Conservation (phyloP, 306 rosid species). For the Trifolium dubium region DNA sequence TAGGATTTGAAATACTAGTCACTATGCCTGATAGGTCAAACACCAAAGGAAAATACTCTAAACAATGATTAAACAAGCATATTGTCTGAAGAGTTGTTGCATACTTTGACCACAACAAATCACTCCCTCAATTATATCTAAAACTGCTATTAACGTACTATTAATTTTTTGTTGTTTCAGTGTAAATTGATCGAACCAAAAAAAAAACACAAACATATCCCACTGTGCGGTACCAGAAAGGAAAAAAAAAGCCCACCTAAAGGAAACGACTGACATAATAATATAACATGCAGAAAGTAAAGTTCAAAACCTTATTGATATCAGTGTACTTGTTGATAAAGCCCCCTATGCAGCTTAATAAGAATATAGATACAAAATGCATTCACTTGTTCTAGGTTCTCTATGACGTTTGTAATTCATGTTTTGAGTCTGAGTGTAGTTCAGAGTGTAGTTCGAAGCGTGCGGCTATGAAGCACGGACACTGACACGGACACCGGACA, state of each 20-base stretch:
- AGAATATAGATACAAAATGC: no score
- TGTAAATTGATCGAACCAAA: background rate
- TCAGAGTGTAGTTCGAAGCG: no score
- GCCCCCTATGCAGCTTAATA: no score
- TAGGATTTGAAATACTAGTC: background rate
- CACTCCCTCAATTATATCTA: background rate
- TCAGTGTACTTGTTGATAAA: background rate
- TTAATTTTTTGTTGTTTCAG: background rate
- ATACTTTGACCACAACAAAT: background rate
- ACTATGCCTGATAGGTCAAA: background rate
- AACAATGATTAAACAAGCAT: background rate
- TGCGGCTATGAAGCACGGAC: no score
- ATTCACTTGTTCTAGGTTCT: no score
- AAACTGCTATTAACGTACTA: background rate
- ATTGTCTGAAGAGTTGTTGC: slow-evolving; percentile 2
- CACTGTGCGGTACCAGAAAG: background rate
- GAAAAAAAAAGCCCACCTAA: background rate
- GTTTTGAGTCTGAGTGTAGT: no score
- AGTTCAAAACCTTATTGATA: background rate
- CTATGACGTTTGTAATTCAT: no score
- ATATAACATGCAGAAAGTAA: background rate
- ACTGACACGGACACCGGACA: no score
- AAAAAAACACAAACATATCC: slow-evolving; percentile 16
- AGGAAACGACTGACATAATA: background rate
- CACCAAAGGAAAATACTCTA: background rate